These are phyloP conservation scores for Globisporangium cystogenes DNA, from an alignment of 352 stramenopile genomes.

Conservation along the genomic window DNA sequence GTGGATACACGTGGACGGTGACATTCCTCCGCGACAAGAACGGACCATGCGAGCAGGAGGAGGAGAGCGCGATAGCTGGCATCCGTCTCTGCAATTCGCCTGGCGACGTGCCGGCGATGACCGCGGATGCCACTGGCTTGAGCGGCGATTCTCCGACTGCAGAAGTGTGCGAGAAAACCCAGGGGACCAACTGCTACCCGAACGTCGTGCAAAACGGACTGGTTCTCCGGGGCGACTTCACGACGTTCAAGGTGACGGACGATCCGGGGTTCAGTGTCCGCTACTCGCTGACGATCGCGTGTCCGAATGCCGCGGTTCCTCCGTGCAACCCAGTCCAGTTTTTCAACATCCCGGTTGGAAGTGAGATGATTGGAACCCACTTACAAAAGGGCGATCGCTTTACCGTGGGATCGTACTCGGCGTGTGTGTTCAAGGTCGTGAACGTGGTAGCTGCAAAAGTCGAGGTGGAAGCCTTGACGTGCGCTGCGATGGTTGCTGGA, in stretches of 20 bases:
- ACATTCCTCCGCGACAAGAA: slow-evolving; percentile 90
- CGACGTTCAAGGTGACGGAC: slow-evolving; percentile 73
- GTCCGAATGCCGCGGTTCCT: slow-evolving; percentile 6
- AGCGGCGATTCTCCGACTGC: slow-evolving; percentile 25
- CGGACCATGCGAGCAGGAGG: slow-evolving; percentile 57
- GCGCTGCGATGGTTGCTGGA: slow-evolving; percentile 14
- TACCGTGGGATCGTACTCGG: slow-evolving; percentile 36
- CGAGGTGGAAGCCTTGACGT: slow-evolving; percentile 27
- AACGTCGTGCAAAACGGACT: slow-evolving; percentile 40
- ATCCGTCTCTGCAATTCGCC: slow-evolving; percentile 89
- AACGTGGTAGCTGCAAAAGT: slow-evolving; percentile 23
- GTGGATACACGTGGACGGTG: slow-evolving; percentile 93
- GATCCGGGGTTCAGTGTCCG: slow-evolving; percentile 54
- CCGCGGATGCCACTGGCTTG: slow-evolving; percentile 17
- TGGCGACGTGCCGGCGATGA: slow-evolving; percentile 89
- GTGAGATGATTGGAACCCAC: slow-evolving; percentile 21
- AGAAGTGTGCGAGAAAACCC: slow-evolving; percentile 22
- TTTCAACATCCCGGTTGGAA: slow-evolving; percentile 27
- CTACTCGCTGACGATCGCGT: slow-evolving; percentile 34
- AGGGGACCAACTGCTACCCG: slow-evolving; percentile 13
- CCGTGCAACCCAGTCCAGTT: slow-evolving; percentile 24
- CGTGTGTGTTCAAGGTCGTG: slow-evolving; percentile 51
- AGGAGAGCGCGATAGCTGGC: slow-evolving; percentile 31
- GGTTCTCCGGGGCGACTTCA: slow-evolving; percentile 88
- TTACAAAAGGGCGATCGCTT: slow-evolving; percentile 47